Evolutionary conservation across 2,329 filamentous ascomycete genomes (phyloP).

Genomic region (Berkeleyomyces rouxiae): DNA sequence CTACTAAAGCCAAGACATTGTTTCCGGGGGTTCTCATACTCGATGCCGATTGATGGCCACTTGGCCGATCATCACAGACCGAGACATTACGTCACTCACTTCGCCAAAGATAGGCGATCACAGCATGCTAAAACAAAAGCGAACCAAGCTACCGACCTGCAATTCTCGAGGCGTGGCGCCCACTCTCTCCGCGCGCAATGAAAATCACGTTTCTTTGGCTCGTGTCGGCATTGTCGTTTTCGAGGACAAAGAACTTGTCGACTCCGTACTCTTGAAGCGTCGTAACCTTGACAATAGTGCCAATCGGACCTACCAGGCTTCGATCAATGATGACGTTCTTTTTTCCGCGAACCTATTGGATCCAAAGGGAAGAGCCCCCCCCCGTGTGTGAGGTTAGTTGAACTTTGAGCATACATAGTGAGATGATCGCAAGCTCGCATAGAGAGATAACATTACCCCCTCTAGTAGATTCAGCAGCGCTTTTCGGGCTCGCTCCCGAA

Average conservation of each 20-base stretch:
- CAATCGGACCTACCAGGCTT: conserved; percentile 74
- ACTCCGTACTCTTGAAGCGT: conserved; percentile 94
- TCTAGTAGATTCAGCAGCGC: conserved; percentile 84
- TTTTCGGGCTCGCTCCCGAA: conserved; percentile 68
- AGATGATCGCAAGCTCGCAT: conserved; percentile 1
- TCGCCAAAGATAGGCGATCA: no score
- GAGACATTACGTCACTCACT: no score
- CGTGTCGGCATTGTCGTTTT: conserved; percentile 88
- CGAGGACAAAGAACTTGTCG: conserved; percentile 91
- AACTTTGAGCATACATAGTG: neutral
- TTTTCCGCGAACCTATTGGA: conserved; percentile 75
- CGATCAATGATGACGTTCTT: conserved; percentile 95
- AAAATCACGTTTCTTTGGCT: conserved; percentile 93
- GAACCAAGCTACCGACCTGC: conserved; percentile 50
- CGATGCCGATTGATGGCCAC: neutral
- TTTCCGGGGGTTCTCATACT: neutral
- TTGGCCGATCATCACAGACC: neutral
- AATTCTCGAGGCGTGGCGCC: conserved; percentile 66
- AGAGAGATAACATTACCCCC: conserved; percentile 48
- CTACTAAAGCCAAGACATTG: neutral
- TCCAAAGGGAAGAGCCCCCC: neutral
- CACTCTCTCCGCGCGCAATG: conserved; percentile 77
- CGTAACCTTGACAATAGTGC: conserved; percentile 86
- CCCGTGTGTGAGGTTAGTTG: neutral
- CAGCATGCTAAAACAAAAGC: neutral